Percentiles rank a stretch among this genome's conserved stretches.
These are phyloP conservation scores for Thelephora terrestris DNA, from an alignment of 1,284 basidiomycete species.

Conservation along the genomic window DNA sequence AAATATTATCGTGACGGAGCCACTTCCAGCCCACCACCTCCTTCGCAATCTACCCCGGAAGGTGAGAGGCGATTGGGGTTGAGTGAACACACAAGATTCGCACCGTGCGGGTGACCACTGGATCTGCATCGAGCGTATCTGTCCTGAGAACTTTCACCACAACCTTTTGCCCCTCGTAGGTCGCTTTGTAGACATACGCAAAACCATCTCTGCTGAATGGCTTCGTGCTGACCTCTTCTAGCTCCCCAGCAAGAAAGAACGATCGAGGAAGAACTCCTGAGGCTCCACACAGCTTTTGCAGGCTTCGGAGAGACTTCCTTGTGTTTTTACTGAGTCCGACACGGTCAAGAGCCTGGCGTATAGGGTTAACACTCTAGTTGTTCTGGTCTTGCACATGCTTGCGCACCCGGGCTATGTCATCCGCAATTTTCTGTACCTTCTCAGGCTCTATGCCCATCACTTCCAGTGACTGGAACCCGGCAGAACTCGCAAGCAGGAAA, in stretches of 20 bases:
- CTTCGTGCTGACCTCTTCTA: no score
- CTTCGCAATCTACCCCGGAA: slow-evolving; percentile 2
- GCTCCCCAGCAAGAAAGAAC: background rate
- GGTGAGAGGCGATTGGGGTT: no score
- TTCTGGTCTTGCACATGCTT: no score
- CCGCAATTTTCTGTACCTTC: no score
- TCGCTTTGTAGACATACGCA: background rate
- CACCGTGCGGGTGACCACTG: no score
- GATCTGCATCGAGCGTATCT: no score
- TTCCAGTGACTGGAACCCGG: no score
- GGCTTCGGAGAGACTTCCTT: background rate
- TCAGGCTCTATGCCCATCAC: no score
- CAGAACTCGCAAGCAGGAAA: no score
- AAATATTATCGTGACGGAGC: slow-evolving; percentile 5
- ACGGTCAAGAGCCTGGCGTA: background rate
- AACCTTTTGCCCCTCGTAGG: background rate
- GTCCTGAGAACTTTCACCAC: background rate
- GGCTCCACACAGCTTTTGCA: background rate
- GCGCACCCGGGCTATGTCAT: no score
- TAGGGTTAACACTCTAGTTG: no score
- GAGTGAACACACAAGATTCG: no score
- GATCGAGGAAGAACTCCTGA: background rate
- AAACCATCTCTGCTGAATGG: background rate
- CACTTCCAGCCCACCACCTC: slow-evolving; percentile 8
- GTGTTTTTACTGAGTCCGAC: background rate